These are phyloP conservation scores for Conringia planisiliqua DNA, from an alignment of 345 rosid species.

Conservation along the genomic window DNA sequence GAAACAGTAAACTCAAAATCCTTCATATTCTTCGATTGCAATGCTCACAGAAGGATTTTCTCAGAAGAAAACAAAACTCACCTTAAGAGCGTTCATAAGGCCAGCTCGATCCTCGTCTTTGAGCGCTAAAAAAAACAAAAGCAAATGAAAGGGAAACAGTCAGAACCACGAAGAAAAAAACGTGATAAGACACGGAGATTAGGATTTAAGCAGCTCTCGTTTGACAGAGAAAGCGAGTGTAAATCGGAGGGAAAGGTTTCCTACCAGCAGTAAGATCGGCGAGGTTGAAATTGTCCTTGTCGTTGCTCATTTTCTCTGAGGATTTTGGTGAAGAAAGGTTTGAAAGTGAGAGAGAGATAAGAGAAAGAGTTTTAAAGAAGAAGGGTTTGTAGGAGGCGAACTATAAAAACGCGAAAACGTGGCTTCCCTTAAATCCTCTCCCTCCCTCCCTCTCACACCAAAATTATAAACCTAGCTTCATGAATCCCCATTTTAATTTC, in stretches of 20 bases:
- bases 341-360: neutral
- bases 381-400: neutral
- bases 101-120: slow-evolving; percentile 57
- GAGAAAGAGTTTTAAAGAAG: neutral
- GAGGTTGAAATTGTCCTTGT: slow-evolving; percentile 59
- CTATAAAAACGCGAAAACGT: neutral
- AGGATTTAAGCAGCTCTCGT: neutral
- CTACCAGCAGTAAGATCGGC: slow-evolving; percentile 64
- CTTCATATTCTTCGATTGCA: neutral
- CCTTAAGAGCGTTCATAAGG: slow-evolving; percentile 71
- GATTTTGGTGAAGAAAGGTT: neutral
- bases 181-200: neutral
- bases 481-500: neutral
- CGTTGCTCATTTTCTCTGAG: slow-evolving; percentile 47
- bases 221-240: neutral
- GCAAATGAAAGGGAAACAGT: neutral
- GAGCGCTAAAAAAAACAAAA: slow-evolving; percentile 39
- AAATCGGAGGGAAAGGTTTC: neutral
- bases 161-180: neutral
- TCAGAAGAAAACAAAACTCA: slow-evolving; percentile 15
- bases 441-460: neutral
- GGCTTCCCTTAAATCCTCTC: slow-evolving; percentile 1
- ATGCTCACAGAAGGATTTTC: neutral
- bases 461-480: slow-evolving; percentile 13
- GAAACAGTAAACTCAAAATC: neutral